A percentile compares a stretch with the other conserved stretches of the same genome.
Conservation (phyloP, 1,284 basidiomycete species). For the Irpex rosettiformis region DNA sequence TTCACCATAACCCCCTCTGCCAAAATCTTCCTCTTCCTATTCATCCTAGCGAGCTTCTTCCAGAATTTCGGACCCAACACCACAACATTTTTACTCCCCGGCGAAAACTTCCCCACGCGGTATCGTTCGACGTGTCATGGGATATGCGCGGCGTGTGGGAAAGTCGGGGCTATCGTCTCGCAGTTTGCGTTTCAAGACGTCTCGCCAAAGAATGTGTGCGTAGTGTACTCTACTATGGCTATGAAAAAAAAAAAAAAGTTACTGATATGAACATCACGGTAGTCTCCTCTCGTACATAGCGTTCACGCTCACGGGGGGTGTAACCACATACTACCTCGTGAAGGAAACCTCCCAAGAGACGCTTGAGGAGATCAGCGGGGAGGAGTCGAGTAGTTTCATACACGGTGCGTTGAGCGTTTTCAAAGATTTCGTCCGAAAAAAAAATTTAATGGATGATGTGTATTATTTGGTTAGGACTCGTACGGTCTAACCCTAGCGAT, state of each 20-base stretch:
- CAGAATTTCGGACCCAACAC: constrained; percentile 80
- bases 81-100: constrained; percentile 80
- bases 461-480: too few relatives aligned
- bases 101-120: constrained; percentile 78
- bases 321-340: constrained; percentile 56
- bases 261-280: neutral
- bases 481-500: too few relatives aligned
- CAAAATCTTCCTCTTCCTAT: constrained; percentile 68
- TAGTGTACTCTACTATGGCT: neutral
- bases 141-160: neutral
- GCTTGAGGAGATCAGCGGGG: constrained; percentile 56
- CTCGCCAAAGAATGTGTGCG: constrained; percentile 24
- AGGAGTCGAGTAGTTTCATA: constrained; percentile 48
- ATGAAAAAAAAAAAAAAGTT: neutral
- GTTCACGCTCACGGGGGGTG: constrained; percentile 60
- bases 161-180: neutral
- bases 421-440: too few relatives aligned
- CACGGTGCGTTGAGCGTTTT: constrained; percentile 12
- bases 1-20: neutral
- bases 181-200: constrained; percentile 25
- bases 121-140: neutral
- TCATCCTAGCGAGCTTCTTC: constrained; percentile 74
- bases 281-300: neutral
- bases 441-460: too few relatives aligned
- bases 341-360: constrained; percentile 57